phyloP scores from a whole-genome alignment of 129 eudicot genomes.

The Escallonia rubra region DNA sequence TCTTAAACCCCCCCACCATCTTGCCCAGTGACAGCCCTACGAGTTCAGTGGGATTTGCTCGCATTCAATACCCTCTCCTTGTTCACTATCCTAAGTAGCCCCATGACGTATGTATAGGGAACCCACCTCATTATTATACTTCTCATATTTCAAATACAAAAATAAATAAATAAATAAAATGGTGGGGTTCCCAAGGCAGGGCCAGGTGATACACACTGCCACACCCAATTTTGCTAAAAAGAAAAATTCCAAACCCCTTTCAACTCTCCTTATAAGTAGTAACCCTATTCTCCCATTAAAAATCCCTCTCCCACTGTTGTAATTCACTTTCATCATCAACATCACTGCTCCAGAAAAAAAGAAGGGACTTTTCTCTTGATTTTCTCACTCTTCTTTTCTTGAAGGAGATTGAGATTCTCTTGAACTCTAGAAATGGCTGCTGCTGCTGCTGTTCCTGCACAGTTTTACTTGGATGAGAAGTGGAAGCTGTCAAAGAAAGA shows the following conservation, averaged over 20 bases:
- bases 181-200: conserved; percentile 31
- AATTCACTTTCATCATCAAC: neutral
- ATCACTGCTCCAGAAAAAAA: neutral
- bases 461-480: conserved; percentile 44
- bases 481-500: conserved; percentile 62
- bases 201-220: conserved; percentile 64
- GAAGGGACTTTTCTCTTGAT: neutral
- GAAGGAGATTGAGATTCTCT: neutral
- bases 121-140: conserved; percentile 17
- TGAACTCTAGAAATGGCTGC: conserved; percentile 2
- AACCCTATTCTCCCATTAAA: conserved; percentile 6
- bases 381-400: too few species aligned
- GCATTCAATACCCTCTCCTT: conserved; percentile 17
- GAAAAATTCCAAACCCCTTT: neutral
- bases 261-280: conserved; percentile 38
- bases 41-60: conserved; percentile 24
- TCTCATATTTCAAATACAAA: too few species aligned
- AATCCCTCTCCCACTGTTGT: neutral
- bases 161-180: neutral
- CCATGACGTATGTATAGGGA: conserved; percentile 47
- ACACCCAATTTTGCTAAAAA: conserved; percentile 19
- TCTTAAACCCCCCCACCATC: neutral
- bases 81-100: conserved; percentile 18
- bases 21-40: too few species aligned
- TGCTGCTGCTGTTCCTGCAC: conserved; percentile 12